phyloP scores from a whole-genome alignment of 2,329 filamentous ascomycete genomes.

The Metarhizium robertsii region DNA sequence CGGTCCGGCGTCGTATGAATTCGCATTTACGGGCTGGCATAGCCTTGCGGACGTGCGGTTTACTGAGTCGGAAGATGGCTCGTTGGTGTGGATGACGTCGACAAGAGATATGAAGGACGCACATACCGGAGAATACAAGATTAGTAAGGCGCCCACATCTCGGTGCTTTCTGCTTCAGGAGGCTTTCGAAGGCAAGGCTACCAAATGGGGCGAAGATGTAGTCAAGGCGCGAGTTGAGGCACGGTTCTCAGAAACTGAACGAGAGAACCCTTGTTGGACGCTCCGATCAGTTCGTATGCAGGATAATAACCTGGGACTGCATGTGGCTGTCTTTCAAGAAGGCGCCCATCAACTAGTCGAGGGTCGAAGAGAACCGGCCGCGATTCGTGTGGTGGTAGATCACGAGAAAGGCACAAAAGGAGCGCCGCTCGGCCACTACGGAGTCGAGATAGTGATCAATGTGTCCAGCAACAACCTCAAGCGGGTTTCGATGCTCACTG shows the following conservation, averaged over 20 bases:
- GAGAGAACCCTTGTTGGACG: slow-evolving; percentile 73
- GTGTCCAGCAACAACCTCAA: slow-evolving; percentile 45
- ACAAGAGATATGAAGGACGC: slow-evolving; percentile 50
- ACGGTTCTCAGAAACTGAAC: slow-evolving; percentile 73
- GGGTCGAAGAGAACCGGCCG: slow-evolving; percentile 57
- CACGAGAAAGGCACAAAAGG: slow-evolving; percentile 57
- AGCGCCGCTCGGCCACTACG: slow-evolving; percentile 55
- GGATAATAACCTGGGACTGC: slow-evolving; percentile 49
- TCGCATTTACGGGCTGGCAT: slow-evolving; percentile 68
- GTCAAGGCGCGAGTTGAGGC: slow-evolving; percentile 79
- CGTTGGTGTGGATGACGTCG: slow-evolving; percentile 59
- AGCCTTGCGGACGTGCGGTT: slow-evolving; percentile 61
- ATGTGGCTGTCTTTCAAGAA: slow-evolving; percentile 65
- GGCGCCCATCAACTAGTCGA: slow-evolving; percentile 51
- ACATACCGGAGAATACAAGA: slow-evolving; percentile 31
- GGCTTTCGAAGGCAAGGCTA: slow-evolving; percentile 67
- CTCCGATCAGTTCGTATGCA: slow-evolving; percentile 59
- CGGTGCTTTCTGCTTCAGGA: slow-evolving; percentile 66
- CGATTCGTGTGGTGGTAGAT: slow-evolving; percentile 65
- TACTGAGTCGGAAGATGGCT: slow-evolving; percentile 58
- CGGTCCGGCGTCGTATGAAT: slow-evolving; percentile 55
- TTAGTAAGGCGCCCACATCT: slow-evolving; percentile 43
- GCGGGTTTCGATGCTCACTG: slow-evolving; percentile 39
- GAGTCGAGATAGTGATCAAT: slow-evolving; percentile 62
- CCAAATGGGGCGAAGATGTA: slow-evolving; percentile 74